phyloP scores from a whole-genome alignment of 2,329 filamentous ascomycete genomes.

The Hysterium pulicare region DNA sequence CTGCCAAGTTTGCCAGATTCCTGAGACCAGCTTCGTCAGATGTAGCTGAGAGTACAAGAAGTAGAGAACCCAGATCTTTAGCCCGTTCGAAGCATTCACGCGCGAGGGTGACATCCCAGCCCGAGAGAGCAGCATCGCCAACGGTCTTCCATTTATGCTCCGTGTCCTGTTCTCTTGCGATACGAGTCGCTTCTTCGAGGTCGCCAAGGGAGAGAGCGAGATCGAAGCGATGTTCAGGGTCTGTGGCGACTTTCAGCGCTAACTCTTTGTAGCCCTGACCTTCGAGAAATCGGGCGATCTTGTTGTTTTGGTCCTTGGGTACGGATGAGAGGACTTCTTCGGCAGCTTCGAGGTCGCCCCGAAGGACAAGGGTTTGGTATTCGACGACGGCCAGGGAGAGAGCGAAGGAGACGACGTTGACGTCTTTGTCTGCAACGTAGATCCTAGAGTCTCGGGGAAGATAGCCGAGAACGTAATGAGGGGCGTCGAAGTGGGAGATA shows the following conservation, averaged over 20 bases:
- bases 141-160: constrained; percentile 99
- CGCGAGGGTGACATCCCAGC: constrained; percentile 83
- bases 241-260: constrained; percentile 89
- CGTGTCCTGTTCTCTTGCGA: constrained; percentile 77
- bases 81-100: constrained; percentile 91
- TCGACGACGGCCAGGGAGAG: constrained; percentile 91
- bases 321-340: constrained; percentile 80
- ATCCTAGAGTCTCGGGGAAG: constrained; percentile 92
- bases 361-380: constrained; percentile 93
- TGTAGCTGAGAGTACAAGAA: constrained; percentile 85
- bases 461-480: constrained; percentile 93
- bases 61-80: constrained; percentile 82
- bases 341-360: constrained; percentile 88
- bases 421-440: constrained; percentile 94
- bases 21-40: constrained; percentile 72
- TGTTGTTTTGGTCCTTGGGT: constrained; percentile 91
- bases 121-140: constrained; percentile 81
- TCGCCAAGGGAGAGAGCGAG: constrained; percentile 79
- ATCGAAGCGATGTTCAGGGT: constrained; percentile 95
- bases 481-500: constrained; percentile 91
- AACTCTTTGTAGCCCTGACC: constrained; percentile 96
- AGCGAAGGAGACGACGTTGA: constrained; percentile 83
- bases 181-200: constrained; percentile 77
- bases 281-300: constrained; percentile 95
- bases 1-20: constrained; percentile 70